A percentile compares a stretch with the other conserved stretches of the same genome.
phyloP scores from a whole-genome alignment of 2,329 filamentous ascomycete genomes.

The Pestalotiopsis sp. region DNA sequence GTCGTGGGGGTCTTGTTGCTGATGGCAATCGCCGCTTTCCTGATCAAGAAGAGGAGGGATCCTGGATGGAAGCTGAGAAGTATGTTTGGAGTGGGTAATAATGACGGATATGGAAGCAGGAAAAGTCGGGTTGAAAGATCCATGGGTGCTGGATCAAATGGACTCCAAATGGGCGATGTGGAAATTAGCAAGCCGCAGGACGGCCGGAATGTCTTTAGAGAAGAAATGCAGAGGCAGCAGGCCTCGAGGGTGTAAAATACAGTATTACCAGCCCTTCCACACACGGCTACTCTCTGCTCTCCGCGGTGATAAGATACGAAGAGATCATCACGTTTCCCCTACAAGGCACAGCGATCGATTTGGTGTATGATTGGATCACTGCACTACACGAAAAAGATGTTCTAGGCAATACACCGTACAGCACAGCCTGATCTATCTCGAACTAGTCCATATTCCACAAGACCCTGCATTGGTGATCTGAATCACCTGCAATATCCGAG shows the following conservation, averaged over 20 bases:
- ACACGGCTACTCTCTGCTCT: too few relatives aligned
- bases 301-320: too few relatives aligned
- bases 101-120: neutral
- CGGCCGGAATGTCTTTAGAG: constrained; percentile 9
- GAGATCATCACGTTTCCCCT: too few relatives aligned
- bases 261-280: neutral
- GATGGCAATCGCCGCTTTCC: neutral
- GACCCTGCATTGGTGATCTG: neutral
- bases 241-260: neutral
- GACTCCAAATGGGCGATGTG: neutral
- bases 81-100: neutral
- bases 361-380: too few relatives aligned
- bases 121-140: constrained; percentile 2
- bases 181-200: neutral
- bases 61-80: constrained; percentile 1
- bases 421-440: neutral
- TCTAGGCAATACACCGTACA: neutral
- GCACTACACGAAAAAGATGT: neutral
- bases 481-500: neutral
- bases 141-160: neutral
- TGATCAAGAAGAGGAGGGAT: constrained; percentile 6
- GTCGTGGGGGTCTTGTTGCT: constrained; percentile 7
- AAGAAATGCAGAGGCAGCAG: constrained; percentile 9
- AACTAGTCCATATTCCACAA: neutral
- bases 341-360: too few relatives aligned